phyloP scores from a whole-genome alignment of 2,329 filamentous ascomycete species.

The Botryotinia convoluta region DNA sequence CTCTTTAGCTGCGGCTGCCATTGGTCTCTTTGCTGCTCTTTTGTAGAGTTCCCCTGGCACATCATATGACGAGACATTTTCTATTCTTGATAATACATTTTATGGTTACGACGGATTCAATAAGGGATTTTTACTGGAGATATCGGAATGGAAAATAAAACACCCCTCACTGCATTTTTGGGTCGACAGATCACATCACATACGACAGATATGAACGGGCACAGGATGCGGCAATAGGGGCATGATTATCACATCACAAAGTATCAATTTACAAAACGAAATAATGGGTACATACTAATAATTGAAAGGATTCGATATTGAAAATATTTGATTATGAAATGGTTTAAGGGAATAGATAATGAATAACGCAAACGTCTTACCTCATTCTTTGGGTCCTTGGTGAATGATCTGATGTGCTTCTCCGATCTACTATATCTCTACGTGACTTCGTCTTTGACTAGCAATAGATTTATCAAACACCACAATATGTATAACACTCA shows the following conservation, averaged over 20 bases:
- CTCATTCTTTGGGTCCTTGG: background rate
- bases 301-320: background rate
- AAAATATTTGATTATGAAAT: background rate
- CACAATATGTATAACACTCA: background rate
- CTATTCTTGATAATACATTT: conserved; percentile 5
- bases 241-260: background rate
- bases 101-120: background rate
- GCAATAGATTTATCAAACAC: background rate
- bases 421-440: background rate
- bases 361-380: background rate
- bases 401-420: too few species aligned
- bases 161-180: background rate
- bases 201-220: background rate
- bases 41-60: conserved; percentile 17
- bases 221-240: background rate
- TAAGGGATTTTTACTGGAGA: background rate
- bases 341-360: background rate
- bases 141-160: background rate
- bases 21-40: conserved; percentile 19
- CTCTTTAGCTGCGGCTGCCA: conserved; percentile 6
- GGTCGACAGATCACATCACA: background rate
- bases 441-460: background rate
- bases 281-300: background rate
- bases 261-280: background rate
- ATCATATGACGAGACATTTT: background rate